Conservation (phyloP, 305 asterid species). For the Solanum aculeatissimum region DNA sequence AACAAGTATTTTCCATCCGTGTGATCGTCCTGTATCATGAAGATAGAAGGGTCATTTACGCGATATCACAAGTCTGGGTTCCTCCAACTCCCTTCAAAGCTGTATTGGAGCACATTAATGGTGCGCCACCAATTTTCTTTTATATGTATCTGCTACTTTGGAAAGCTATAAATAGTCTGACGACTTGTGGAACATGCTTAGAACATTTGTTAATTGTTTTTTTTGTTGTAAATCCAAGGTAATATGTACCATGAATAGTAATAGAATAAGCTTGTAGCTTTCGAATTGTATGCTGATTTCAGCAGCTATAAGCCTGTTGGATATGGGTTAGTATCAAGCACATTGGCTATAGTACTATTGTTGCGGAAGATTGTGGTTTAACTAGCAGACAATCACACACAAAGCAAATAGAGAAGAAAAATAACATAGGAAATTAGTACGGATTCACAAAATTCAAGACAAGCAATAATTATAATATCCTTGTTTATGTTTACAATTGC, state of each 20-base stretch:
- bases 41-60: neutral
- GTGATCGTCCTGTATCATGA: constrained; percentile 5
- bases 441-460: neutral
- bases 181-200: constrained; percentile 1
- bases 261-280: neutral
- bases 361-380: neutral
- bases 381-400: neutral
- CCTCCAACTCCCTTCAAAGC: neutral
- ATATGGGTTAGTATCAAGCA: neutral
- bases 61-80: neutral
- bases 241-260: constrained; percentile 4
- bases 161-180: constrained; percentile 12
- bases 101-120: neutral
- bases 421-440: neutral
- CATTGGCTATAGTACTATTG: neutral
- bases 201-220: constrained; percentile 13
- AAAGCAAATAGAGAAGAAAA: neutral
- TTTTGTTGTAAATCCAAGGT: constrained; percentile 20
- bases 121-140: constrained; percentile 3
- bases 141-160: constrained; percentile 5
- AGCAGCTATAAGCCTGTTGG: neutral
- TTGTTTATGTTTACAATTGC: no score
- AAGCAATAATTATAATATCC: neutral
- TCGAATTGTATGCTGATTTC: neutral
- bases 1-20: constrained; percentile 89